phyloP scores from a whole-genome alignment of 306 rosid species.

The Sindora glabra region DNA sequence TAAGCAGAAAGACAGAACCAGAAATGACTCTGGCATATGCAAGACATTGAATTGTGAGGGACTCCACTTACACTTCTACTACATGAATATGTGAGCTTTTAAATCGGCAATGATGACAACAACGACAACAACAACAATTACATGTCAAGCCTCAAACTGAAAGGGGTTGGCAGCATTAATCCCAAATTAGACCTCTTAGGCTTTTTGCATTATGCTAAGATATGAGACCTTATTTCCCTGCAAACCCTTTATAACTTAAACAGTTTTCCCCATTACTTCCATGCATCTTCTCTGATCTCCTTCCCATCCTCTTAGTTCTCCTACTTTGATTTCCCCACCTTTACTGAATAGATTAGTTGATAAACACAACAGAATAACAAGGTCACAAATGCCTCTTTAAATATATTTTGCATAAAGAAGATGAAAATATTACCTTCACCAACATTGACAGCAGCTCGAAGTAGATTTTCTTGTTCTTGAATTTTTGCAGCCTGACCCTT shows the following conservation, averaged over 20 bases:
- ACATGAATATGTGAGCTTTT: neutral
- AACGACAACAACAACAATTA: neutral
- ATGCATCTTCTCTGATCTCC: neutral
- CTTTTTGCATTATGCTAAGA: neutral
- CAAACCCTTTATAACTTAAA: neutral
- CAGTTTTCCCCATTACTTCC: neutral
- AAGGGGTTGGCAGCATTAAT: neutral
- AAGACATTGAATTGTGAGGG: too few relatives aligned
- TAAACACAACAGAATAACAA: neutral
- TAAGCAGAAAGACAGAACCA: neutral
- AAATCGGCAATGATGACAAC: neutral
- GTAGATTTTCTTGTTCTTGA: constrained; percentile 84
- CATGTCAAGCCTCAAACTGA: neutral
- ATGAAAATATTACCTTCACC: constrained; percentile 53
- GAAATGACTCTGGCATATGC: neutral
- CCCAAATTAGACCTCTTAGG: neutral
- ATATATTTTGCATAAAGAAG: neutral
- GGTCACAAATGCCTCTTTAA: neutral
- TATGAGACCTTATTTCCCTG: neutral
- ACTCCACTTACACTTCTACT: too few relatives aligned
- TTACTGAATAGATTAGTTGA: neutral
- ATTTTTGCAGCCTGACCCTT: constrained; percentile 95
- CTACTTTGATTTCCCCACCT: neutral
- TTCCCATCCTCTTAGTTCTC: neutral
- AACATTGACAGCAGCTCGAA: constrained; percentile 75